A percentile compares a stretch with the other conserved stretches of the same genome.
These are phyloP conservation scores for Phylloporus rhodoxanthus DNA, from an alignment of 768 basidiomycete species.

Conservation along the genomic window DNA sequence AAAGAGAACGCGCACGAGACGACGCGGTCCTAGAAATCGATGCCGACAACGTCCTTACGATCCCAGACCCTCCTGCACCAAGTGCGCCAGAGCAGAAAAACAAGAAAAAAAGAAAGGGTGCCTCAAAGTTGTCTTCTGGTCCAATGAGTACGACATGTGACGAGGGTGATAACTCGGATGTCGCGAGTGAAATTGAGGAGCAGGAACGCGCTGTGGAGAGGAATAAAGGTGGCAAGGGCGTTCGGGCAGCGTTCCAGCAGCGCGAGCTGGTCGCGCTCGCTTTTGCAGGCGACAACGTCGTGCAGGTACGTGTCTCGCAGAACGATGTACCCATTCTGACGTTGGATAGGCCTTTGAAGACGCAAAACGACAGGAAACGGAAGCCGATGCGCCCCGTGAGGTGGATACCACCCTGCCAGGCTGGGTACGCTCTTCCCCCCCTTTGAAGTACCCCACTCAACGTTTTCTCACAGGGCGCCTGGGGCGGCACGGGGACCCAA, in stretches of 20 bases:
- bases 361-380: conserved; percentile 75
- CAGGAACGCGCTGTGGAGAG: conserved; percentile 50
- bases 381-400: conserved; percentile 79
- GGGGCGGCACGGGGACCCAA: conserved; percentile 78
- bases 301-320: conserved; percentile 47
- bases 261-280: conserved; percentile 89
- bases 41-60: conserved; percentile 12
- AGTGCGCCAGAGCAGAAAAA: conserved; percentile 6
- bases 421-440: conserved; percentile 61
- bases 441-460: neutral
- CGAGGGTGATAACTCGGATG: conserved; percentile 41
- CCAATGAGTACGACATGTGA: neutral
- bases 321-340: neutral
- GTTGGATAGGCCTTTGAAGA: conserved; percentile 71
- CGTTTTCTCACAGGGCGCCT: conserved; percentile 59
- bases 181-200: conserved; percentile 62
- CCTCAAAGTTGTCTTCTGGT: conserved; percentile 6
- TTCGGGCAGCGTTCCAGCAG: conserved; percentile 80
- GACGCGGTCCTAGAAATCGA: conserved; percentile 81
- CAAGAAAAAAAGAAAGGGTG: conserved; percentile 14
- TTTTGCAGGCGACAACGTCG: conserved; percentile 95
- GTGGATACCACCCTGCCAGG: conserved; percentile 90
- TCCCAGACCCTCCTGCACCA: conserved; percentile 9
- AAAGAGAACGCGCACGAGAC: conserved; percentile 53
- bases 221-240: conserved; percentile 38